Percentiles rank a stretch among this genome's conserved stretches.
Evolutionary conservation across 768 basidiomycete genomes (phyloP).

Genomic region (Leccinum uliginosum): DNA sequence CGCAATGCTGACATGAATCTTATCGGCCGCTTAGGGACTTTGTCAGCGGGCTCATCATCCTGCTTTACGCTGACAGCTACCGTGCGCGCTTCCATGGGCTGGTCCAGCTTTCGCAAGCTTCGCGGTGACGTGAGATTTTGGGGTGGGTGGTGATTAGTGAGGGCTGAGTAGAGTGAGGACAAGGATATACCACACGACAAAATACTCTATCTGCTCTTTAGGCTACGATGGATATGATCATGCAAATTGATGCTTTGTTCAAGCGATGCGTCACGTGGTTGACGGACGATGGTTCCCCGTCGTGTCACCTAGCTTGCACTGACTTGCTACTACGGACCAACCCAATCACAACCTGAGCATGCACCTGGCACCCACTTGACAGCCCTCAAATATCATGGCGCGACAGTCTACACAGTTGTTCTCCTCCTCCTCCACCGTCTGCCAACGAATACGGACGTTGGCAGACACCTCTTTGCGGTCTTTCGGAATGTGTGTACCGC

Average conservation of each 20-base stretch:
- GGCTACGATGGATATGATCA: conserved; percentile 2
- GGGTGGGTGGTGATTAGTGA: not conserved
- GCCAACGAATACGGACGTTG: conserved; percentile 35
- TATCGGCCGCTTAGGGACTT: conserved; percentile 40
- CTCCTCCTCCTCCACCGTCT: conserved; percentile 17
- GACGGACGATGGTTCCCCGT: not conserved
- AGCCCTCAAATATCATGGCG: conserved; percentile 19
- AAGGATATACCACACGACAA: conserved; percentile 19
- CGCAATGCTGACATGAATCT: not conserved
- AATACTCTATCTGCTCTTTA: conserved; percentile 10
- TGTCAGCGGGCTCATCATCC: conserved; percentile 43
- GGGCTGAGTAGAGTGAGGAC: not conserved
- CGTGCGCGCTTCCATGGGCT: conserved; percentile 39
- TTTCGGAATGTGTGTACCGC: conserved; percentile 72
- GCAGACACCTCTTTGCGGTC: conserved; percentile 57
- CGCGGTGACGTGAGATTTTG: conserved; percentile 14
- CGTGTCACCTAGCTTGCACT: not conserved
- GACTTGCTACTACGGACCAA: not conserved
- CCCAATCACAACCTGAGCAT: conserved; percentile 12
- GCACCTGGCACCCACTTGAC: conserved; percentile 14
- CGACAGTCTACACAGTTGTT: conserved; percentile 16
- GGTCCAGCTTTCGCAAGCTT: conserved; percentile 36
- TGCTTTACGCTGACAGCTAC: conserved; percentile 49
- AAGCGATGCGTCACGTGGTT: conserved; percentile 18
- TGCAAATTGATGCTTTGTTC: not conserved